phyloP scores from a whole-genome alignment of 2,329 filamentous ascomycete genomes.

The Cryphonectria japonica region DNA sequence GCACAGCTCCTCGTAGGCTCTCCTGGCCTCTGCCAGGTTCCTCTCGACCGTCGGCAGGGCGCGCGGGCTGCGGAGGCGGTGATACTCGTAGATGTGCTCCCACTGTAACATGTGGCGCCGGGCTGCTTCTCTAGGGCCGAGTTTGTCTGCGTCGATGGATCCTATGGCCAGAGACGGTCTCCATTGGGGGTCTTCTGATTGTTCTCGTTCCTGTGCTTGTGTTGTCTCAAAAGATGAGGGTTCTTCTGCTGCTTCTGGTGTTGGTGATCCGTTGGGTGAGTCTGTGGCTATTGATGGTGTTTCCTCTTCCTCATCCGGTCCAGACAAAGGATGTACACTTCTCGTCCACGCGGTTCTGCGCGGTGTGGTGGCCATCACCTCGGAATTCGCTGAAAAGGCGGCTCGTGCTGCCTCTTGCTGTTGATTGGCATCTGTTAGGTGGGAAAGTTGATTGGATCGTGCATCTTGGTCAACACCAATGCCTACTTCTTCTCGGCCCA shows the following conservation, averaged over 20 bases:
- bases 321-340: background rate
- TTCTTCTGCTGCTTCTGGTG: background rate
- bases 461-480: background rate
- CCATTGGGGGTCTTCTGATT: constrained; percentile 36
- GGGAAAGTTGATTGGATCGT: too few species aligned
- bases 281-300: background rate
- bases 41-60: constrained; percentile 2
- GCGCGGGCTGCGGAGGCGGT: background rate
- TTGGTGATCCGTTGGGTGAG: background rate
- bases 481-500: background rate
- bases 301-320: background rate
- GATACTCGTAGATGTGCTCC: constrained; percentile 28
- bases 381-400: constrained; percentile 10
- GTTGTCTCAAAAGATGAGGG: background rate
- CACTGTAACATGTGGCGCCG: constrained; percentile 43
- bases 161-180: constrained; percentile 41
- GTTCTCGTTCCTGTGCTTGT: background rate
- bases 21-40: constrained; percentile 3
- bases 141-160: constrained; percentile 40
- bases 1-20: constrained; percentile 17
- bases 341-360: constrained; percentile 9
- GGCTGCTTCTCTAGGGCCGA: constrained; percentile 43
- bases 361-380: constrained; percentile 8
- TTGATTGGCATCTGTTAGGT: background rate
- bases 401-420: constrained; percentile 9